phyloP scores from a whole-genome alignment of 331 rosid species.

The Pyracantha coccinea region DNA sequence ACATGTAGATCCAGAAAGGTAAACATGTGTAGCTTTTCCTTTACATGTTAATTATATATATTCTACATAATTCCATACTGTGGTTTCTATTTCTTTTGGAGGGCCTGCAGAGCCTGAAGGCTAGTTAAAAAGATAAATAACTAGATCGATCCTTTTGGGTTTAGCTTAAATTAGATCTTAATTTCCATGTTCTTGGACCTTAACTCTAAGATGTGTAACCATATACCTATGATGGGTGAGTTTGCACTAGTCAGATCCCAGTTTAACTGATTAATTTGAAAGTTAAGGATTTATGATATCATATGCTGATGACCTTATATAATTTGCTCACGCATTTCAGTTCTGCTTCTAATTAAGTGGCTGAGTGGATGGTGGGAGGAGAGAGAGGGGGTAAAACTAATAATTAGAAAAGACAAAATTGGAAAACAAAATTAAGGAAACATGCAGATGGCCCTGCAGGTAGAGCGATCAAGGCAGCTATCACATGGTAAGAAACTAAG shows the following conservation, averaged over 20 bases:
- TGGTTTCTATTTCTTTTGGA: neutral
- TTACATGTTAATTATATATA: neutral
- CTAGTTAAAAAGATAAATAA: neutral
- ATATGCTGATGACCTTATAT: neutral
- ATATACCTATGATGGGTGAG: neutral
- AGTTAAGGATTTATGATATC: neutral
- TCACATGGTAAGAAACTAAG: neutral
- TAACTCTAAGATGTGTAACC: neutral
- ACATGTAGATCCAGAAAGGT: neutral
- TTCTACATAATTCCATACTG: neutral
- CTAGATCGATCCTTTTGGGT: neutral
- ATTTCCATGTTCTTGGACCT: neutral
- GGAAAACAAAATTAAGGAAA: slow-evolving; percentile 22
- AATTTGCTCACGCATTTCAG: slow-evolving; percentile 20
- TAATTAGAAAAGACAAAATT: slow-evolving; percentile 8
- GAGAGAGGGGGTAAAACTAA: neutral
- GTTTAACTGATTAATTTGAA: neutral
- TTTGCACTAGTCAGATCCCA: neutral
- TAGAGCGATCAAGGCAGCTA: neutral
- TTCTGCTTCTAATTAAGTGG: slow-evolving; percentile 3
- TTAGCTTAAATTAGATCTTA: neutral
- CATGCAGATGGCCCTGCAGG: slow-evolving; percentile 12
- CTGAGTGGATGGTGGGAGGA: slow-evolving; percentile 3
- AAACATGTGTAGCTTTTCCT: neutral
- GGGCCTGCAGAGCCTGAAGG: neutral